Conservation (phyloP, 345 rosid species). For the Dipteronia sinensis region DNA sequence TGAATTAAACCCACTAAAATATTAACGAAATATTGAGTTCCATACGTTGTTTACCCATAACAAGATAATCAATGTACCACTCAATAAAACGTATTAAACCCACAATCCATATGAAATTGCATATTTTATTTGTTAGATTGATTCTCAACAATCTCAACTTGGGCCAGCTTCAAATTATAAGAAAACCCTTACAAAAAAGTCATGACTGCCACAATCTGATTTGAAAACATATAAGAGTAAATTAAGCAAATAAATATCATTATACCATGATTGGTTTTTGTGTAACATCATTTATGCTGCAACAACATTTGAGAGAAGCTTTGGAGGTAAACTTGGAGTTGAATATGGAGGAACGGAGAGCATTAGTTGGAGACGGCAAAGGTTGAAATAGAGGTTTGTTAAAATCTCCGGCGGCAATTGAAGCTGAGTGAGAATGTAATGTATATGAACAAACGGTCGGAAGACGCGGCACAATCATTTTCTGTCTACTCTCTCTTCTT, state of each 20-base stretch:
- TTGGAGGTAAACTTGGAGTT: constrained; percentile 25
- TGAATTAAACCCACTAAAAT: constrained; percentile 6
- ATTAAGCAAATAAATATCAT: neutral
- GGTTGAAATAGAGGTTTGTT: neutral
- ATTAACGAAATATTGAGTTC: neutral
- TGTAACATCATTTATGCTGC: constrained; percentile 31
- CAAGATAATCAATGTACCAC: neutral
- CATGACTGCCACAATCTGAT: neutral
- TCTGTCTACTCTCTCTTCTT: too few relatives aligned
- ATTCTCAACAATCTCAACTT: too few relatives aligned
- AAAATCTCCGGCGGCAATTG: too few relatives aligned
- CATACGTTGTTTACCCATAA: neutral
- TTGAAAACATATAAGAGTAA: neutral
- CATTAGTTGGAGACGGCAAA: constrained; percentile 7
- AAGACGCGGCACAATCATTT: too few relatives aligned
- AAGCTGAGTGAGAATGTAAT: too few relatives aligned
- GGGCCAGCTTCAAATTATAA: neutral
- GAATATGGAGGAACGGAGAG: neutral
- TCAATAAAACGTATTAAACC: neutral
- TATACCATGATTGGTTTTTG: constrained; percentile 33
- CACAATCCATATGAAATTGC: neutral
- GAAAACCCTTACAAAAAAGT: neutral
- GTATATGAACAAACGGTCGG: too few relatives aligned
- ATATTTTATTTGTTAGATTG: neutral
- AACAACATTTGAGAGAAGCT: constrained; percentile 37